phyloP scores from a whole-genome alignment of 202 grass and related monocot species.

The Brachypodium distachyon region DNA sequence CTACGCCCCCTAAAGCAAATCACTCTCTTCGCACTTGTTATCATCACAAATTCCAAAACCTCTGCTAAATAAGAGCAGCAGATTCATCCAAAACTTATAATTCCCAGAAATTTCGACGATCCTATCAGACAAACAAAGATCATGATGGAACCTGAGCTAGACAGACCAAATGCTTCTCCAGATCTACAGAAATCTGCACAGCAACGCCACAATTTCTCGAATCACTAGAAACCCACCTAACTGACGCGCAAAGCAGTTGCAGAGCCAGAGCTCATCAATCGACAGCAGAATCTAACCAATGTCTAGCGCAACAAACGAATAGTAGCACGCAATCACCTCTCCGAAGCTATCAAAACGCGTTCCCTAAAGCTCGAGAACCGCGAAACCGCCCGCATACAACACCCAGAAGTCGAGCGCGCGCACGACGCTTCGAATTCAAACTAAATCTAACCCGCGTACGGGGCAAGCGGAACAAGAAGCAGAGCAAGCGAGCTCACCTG shows the following conservation, averaged over 20 bases:
- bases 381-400: not conserved
- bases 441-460: not conserved
- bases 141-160: not conserved
- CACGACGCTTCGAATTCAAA: not conserved
- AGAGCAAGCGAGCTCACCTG: conserved; percentile 26
- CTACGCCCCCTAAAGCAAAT: not conserved
- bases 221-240: not conserved
- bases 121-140: not conserved
- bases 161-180: not conserved
- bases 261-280: not conserved
- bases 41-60: not conserved
- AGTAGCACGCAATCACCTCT: not conserved
- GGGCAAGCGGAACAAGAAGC: not conserved
- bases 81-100: not conserved
- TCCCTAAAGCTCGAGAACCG: not conserved
- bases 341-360: not conserved
- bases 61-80: not conserved
- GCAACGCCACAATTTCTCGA: not conserved
- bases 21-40: too few species aligned
- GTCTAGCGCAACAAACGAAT: not conserved
- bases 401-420: not conserved
- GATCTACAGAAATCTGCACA: not conserved
- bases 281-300: not conserved
- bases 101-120: too few species aligned
- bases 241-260: not conserved